These are phyloP conservation scores for Bauhinia variegata DNA, from an alignment of 306 rosid species.

Conservation along the genomic window DNA sequence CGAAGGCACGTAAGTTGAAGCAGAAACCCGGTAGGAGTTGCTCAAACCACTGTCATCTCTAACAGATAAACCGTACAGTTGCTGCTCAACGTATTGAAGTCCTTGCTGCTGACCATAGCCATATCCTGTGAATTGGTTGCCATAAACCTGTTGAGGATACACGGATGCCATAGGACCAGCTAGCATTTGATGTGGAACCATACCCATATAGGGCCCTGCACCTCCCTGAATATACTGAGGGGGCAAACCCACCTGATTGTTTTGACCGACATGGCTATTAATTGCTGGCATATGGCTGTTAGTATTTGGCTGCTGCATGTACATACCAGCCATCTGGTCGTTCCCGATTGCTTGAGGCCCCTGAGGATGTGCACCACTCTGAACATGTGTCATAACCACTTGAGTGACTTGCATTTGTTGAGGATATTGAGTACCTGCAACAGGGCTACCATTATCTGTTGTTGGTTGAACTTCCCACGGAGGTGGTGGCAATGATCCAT, in stretches of 20 bases:
- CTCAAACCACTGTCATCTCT: slow-evolving; percentile 60
- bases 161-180: slow-evolving; percentile 51
- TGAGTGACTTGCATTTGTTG: slow-evolving; percentile 70
- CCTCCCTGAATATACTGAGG: slow-evolving; percentile 51
- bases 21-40: slow-evolving; percentile 66
- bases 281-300: slow-evolving; percentile 56
- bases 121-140: slow-evolving; percentile 65
- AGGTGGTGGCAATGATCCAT: slow-evolving; percentile 89
- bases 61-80: slow-evolving; percentile 79
- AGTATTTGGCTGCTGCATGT: slow-evolving; percentile 70
- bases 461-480: slow-evolving; percentile 95
- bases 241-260: slow-evolving; percentile 61
- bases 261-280: slow-evolving; percentile 60
- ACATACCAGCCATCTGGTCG: slow-evolving; percentile 67
- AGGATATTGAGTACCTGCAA: slow-evolving; percentile 66
- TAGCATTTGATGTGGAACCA: slow-evolving; percentile 63
- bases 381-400: slow-evolving; percentile 61
- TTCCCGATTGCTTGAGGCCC: slow-evolving; percentile 64
- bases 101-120: slow-evolving; percentile 82
- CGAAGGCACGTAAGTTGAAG: slow-evolving; percentile 66
- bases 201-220: slow-evolving; percentile 60
- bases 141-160: slow-evolving; percentile 81
- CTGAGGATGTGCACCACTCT: slow-evolving; percentile 54
- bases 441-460: slow-evolving; percentile 55
- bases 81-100: slow-evolving; percentile 69